Conservation (phyloP, 306 rosid species). For the Fragaria ananassa region DNA sequence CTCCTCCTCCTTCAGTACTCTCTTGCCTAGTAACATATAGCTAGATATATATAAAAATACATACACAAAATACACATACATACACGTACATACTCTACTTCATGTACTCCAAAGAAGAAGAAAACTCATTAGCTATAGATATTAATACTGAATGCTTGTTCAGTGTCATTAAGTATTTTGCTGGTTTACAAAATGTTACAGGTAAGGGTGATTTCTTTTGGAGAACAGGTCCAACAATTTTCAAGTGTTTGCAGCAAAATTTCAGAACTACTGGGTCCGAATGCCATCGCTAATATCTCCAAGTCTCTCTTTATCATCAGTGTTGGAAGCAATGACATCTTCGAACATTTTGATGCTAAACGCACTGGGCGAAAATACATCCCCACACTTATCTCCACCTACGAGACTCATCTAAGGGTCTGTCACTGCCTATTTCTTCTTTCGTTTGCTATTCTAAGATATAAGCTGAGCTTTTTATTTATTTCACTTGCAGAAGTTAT, state of each 20-base stretch:
- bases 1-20: background rate
- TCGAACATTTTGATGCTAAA: conserved; percentile 13
- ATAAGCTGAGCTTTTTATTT: background rate
- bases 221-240: conserved; percentile 27
- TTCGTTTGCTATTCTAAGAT: background rate
- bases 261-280: background rate
- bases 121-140: too few relatives aligned
- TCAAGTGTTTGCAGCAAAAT: background rate
- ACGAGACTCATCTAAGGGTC: conserved; percentile 17
- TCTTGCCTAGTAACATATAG: background rate
- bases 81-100: too few relatives aligned
- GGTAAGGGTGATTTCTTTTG: conserved; percentile 6
- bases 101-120: background rate
- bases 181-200: background rate
- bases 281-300: background rate
- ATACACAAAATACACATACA: background rate
- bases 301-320: conserved; percentile 28
- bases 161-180: background rate
- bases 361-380: background rate
- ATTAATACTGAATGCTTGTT: background rate
- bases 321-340: conserved; percentile 31
- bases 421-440: background rate
- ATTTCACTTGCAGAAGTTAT: conserved; percentile 9
- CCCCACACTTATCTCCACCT: conserved; percentile 13
- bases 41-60: too few relatives aligned